phyloP scores from a whole-genome alignment of 257 asterid genomes.

The Salvia splendens region DNA sequence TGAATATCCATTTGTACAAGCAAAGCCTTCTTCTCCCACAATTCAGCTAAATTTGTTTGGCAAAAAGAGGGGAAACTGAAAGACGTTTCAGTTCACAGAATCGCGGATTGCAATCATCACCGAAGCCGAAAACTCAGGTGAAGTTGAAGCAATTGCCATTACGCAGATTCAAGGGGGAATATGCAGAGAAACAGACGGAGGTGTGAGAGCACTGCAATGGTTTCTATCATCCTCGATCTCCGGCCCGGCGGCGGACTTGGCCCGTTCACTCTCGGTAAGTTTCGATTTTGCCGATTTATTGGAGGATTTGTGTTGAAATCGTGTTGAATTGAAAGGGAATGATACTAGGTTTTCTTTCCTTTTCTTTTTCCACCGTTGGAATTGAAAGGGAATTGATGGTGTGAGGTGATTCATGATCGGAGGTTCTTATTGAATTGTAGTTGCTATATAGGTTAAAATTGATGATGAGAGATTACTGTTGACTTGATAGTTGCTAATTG shows the following conservation, averaged over 20 bases:
- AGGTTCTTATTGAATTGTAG: background rate
- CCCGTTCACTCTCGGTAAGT: slow-evolving; percentile 74
- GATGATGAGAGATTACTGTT: background rate
- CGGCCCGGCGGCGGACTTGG: slow-evolving; percentile 86
- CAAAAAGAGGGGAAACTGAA: background rate
- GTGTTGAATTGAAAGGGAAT: background rate
- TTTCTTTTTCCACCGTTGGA: too few species aligned
- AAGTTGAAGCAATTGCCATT: background rate
- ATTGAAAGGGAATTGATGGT: slow-evolving; percentile 12
- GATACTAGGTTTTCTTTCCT: background rate
- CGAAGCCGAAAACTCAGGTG: slow-evolving; percentile 13
- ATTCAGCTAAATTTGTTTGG: slow-evolving; percentile 25
- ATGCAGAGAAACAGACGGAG: slow-evolving; percentile 79
- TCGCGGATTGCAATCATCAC: slow-evolving; percentile 22
- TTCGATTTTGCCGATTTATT: background rate
- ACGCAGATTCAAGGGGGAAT: slow-evolving; percentile 27
- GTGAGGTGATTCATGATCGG: slow-evolving; percentile 1
- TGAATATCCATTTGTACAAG: background rate
- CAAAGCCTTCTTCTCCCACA: slow-evolving; percentile 16
- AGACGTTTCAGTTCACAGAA: background rate
- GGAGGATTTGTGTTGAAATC: background rate
- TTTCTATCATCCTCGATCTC: slow-evolving; percentile 77
- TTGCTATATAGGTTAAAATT: background rate
- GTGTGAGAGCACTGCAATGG: slow-evolving; percentile 89
- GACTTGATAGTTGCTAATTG: background rate